Conservation (phyloP, 2,329 filamentous ascomycete genomes). For the Raffaelea albimanens region DNA sequence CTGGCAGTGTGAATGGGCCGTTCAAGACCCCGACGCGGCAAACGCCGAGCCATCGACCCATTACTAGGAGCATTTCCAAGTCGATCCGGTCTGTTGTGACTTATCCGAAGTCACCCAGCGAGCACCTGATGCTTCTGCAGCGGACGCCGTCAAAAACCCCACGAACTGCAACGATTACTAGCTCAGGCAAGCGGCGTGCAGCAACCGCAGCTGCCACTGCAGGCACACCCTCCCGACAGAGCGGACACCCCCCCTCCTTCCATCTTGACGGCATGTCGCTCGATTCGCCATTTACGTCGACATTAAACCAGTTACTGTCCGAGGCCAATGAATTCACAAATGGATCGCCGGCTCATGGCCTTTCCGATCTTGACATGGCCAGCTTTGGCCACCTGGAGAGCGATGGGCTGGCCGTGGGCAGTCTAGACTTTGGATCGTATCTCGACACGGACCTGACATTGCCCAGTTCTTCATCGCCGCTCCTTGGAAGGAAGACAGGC, state of each 20-base stretch:
- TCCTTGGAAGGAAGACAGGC: conserved; percentile 15
- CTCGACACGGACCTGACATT: conserved; percentile 37
- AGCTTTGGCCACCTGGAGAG: conserved; percentile 28
- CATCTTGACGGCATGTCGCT: conserved; percentile 23
- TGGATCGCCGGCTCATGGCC: conserved; percentile 25
- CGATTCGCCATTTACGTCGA: conserved; percentile 51
- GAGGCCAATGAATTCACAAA: conserved; percentile 39
- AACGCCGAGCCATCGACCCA: conserved; percentile 51
- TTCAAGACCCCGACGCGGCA: conserved; percentile 56
- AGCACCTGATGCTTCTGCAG: conserved; percentile 27
- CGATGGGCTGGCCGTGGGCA: conserved; percentile 18
- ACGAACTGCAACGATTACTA: conserved; percentile 24
- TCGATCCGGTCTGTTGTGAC: conserved; percentile 40
- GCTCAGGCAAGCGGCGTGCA: conserved; percentile 30
- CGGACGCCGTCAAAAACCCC: conserved; percentile 35
- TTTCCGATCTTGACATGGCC: conserved; percentile 33
- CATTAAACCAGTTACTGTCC: conserved; percentile 55
- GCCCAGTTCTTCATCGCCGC: conserved; percentile 40
- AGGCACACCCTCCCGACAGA: conserved; percentile 12
- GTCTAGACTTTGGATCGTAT: conserved; percentile 38
- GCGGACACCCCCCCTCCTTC: conserved; percentile 23
- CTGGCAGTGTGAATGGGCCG: conserved; percentile 31
- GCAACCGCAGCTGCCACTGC: neutral
- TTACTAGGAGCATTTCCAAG: conserved; percentile 50
- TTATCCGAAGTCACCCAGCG: conserved; percentile 32